Base-by-base conservation (phyloP, 306 rosid species). In the Medicago arabica region DNA sequence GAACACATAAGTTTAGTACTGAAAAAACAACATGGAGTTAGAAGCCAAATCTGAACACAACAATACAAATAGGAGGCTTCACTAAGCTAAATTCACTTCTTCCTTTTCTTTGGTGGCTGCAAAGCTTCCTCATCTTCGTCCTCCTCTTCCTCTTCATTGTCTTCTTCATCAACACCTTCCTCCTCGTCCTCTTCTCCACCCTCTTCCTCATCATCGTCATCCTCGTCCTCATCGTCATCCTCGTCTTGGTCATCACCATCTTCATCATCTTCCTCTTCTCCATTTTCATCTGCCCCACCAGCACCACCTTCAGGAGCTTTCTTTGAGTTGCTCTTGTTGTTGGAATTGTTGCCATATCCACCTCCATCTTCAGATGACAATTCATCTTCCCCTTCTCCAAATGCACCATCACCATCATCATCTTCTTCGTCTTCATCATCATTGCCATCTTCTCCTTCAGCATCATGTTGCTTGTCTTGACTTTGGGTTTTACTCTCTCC, bases 41-140 rank as follows among this genome's bases (percentile, higher is more conserved):
- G 86, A 78, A 79, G 34, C 71, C 75, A 75, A 81, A 70, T 79
- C 74, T 79, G 72, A 68, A 85, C 57, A 82, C 66, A 71, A 82
- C 82, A 78, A 76, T 62, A 74, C 80, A 68, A 53, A 69, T 61
- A 67, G 81, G 85, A 84, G 82, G 80, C 85, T 65, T 28, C 4
- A 15, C 76, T 75, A 28, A 5, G 34, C 79, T 74, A 51, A 34
- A 36, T 76, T 82, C 62, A 92, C 93, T 92, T 92, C 97, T 92
- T 92, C 87, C 97, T 92, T 76, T 92, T 92, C 90, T 92, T 92
- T 16, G 97, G 97, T 51, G 97, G 97, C 91, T 92, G 97, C 85
- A 92, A 88, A 2, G 96, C 90, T 85, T 89, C 97, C 84, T 92
- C 97, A 0, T 92, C 97, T 12, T 89, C 96, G 0, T 92, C 97